Base-by-base conservation (phyloP, 192 early-diverging fungal species). In the Backusella westeae region DNA sequence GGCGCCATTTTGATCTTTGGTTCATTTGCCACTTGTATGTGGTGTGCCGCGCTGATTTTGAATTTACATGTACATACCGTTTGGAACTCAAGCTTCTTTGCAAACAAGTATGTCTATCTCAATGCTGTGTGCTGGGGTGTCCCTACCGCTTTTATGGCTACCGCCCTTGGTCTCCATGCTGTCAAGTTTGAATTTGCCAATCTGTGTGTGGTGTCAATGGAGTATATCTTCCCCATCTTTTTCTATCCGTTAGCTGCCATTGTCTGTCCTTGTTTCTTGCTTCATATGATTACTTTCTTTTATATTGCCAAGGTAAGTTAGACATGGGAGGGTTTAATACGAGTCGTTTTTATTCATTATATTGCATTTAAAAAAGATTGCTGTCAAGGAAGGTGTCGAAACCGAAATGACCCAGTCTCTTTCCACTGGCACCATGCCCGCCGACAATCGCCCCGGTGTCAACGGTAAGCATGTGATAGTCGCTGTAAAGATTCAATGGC, bases 401-500 rank as follows among this genome's bases (percentile, higher is more conserved):
- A 73, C 78, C 12, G 81, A 82, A 36, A 79, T 78, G 78, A 29
- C 77, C 4, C 69, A 76, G 26, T 74, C 77, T 0, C 34, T 46
- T 4, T 76, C 68, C n/a, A 71, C 5, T n/a, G 78, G 52, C 21
- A 69, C 29, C n/a, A 63, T 63, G 3, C 8, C 56, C 10, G 8
- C 56, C 74, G 46, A 44, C 15, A 68, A 26, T 42, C 69, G 29
- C 42, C 68, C 5, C 10, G 44, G 21, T 10, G 42, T 44, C 5
- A 75, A 21, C 75, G 77, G 46, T 74, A 83, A 81, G 26, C 87
- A 86, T 73, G 84, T 89, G 1, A 77, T 89, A 21, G 77, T 77
- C 59, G 85, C 85, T n/a, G 79, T 89, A 42, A 76, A 75, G 41
- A 89, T 89, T 29, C 87, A 89, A 67, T 89, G 87, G 87, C 82